phyloP scores from a whole-genome alignment of 306 rosid genomes.

The Sindora glabra region DNA sequence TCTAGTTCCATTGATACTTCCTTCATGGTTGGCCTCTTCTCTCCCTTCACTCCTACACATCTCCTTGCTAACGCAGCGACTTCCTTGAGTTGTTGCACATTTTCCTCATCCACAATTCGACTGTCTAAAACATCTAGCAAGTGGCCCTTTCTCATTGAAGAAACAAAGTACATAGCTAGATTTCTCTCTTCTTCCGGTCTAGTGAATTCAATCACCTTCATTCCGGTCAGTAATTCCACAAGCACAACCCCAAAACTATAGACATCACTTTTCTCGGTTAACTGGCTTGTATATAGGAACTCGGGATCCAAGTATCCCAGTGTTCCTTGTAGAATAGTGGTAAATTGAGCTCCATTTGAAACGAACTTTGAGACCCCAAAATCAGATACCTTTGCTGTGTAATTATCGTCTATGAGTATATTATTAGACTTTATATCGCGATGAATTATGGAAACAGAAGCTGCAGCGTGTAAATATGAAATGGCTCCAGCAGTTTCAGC shows the following conservation, averaged over 20 bases:
- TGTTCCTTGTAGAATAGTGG: background rate
- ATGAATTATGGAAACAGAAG: slow-evolving; percentile 20
- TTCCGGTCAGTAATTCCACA: background rate
- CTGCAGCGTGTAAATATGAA: slow-evolving; percentile 19
- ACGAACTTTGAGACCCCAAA: background rate
- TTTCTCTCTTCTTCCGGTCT: background rate
- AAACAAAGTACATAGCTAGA: slow-evolving; percentile 1
- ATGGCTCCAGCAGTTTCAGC: slow-evolving; percentile 1
- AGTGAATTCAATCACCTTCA: background rate
- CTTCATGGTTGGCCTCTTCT: slow-evolving; percentile 30
- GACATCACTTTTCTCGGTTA: background rate
- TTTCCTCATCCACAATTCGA: background rate
- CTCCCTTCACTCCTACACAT: slow-evolving; percentile 19
- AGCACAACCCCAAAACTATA: background rate
- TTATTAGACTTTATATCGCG: slow-evolving; percentile 25
- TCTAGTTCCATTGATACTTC: slow-evolving; percentile 29
- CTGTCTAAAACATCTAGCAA: slow-evolving; percentile 20
- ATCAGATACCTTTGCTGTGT: background rate
- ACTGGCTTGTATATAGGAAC: background rate
- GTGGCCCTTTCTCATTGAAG: slow-evolving; percentile 17
- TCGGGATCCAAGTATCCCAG: background rate
- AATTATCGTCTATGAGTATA: background rate
- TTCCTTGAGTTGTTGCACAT: slow-evolving; percentile 16
- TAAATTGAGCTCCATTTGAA: background rate
- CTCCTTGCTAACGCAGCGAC: slow-evolving; percentile 4